phyloP scores from a whole-genome alignment of 805 yeast genomes.

The Pichia californica region DNA sequence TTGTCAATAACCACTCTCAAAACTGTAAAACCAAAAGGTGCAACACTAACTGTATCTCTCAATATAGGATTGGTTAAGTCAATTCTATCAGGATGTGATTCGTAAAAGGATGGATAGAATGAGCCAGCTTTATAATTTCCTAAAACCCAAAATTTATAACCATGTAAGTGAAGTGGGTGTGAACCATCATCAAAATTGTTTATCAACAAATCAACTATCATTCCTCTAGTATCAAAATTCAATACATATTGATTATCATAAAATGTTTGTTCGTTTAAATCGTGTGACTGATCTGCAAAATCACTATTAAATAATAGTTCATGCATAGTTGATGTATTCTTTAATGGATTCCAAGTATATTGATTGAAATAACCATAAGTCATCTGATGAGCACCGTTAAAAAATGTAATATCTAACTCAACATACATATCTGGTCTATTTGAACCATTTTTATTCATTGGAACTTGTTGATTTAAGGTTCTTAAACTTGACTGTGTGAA shows the following conservation, averaged over 20 bases:
- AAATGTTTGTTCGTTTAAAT: constrained; percentile 34
- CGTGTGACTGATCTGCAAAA: constrained; percentile 48
- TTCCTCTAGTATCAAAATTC: constrained; percentile 64
- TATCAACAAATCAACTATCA: constrained; percentile 62
- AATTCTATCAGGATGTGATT: constrained; percentile 20
- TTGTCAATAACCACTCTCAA: constrained; percentile 79
- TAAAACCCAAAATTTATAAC: constrained; percentile 74
- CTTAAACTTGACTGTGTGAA: constrained; percentile 13
- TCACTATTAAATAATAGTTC: constrained; percentile 60
- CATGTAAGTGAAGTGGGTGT: constrained; percentile 94
- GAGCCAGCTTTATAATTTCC: constrained; percentile 42
- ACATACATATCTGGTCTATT: constrained; percentile 12
- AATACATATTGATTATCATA: constrained; percentile 45
- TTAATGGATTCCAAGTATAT: constrained; percentile 36
- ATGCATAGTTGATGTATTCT: constrained; percentile 71
- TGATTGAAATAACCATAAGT: constrained; percentile 17
- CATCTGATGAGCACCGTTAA: constrained; percentile 11
- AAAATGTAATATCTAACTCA: constrained; percentile 13
- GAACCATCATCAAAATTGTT: constrained; percentile 81
- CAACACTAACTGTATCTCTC: constrained; percentile 69
- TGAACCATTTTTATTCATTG: constrained; percentile 12
- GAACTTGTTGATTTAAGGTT: constrained; percentile 12
- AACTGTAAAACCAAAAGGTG: constrained; percentile 73
- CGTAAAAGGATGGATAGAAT: constrained; percentile 42
- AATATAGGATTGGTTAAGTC: constrained; percentile 33